phyloP scores from a whole-genome alignment of 306 rosid species.

The Benincasa hispida region DNA sequence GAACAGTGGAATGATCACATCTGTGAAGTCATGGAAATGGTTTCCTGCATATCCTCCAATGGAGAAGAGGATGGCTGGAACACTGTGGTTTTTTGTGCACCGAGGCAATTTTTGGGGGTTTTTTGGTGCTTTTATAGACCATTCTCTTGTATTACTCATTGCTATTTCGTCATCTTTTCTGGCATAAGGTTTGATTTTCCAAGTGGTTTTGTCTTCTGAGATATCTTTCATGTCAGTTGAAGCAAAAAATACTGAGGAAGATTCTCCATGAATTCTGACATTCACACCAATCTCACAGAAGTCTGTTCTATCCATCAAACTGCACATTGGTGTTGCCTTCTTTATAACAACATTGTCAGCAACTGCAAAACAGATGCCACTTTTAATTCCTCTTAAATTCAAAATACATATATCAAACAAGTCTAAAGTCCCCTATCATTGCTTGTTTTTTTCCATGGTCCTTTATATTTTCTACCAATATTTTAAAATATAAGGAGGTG shows the following conservation, averaged over 20 bases:
- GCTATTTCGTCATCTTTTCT: constrained; percentile 42
- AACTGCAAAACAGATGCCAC: constrained; percentile 15
- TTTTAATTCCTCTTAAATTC: background rate
- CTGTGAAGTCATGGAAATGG: constrained; percentile 82
- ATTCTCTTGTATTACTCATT: constrained; percentile 35
- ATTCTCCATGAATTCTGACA: constrained; percentile 34
- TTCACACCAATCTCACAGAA: constrained; percentile 45
- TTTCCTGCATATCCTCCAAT: constrained; percentile 64
- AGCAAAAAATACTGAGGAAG: constrained; percentile 35
- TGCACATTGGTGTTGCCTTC: constrained; percentile 31
- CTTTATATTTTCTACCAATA: too few relatives aligned
- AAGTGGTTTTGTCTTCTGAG: constrained; percentile 26
- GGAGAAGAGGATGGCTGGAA: constrained; percentile 68
- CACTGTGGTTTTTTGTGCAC: constrained; percentile 38
- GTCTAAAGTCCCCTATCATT: too few relatives aligned
- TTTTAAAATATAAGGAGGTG: too few relatives aligned
- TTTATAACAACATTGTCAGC: constrained; percentile 16
- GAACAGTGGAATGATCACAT: constrained; percentile 56
- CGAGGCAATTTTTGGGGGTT: constrained; percentile 15
- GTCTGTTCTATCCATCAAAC: constrained; percentile 37
- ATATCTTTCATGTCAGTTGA: constrained; percentile 16
- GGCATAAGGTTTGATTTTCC: constrained; percentile 69
- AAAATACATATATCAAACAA: too few relatives aligned
- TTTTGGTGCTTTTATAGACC: constrained; percentile 38
- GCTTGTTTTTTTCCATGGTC: too few relatives aligned